Evolutionary conservation across 2,329 filamentous ascomycete species (phyloP), one percentile per base, ranked within the genome.

Genomic region (Thelonectria olida): DNA sequence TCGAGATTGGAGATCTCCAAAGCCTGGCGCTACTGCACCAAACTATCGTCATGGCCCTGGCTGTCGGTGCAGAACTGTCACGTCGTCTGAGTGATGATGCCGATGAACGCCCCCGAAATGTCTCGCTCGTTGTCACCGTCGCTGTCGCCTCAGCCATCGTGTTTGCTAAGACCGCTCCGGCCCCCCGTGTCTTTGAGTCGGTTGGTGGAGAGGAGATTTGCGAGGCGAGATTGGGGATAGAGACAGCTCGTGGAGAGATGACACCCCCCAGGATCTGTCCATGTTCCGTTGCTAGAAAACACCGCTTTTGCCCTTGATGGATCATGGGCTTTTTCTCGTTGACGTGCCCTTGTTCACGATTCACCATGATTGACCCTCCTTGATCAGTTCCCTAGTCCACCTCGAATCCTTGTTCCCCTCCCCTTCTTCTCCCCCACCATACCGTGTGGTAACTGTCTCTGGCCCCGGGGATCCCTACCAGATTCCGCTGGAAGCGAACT

Each of bases 1-100:
- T 68, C 58, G 62, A 71, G 68, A 71, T 71, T 71, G 66, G 69
- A 71, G 69, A 71, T 71, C 69, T 71, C 69, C 66, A 67, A 69
- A 67, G 62, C 62, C 54, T 61, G 62, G 42, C 68, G 67, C 69
- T 71, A 70, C 68, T 70, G 64, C 66, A 58, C 61, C 60, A 51
- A 64, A 61, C 62, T 66, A 71, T 70, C 58, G 65, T 66, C 17
- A 66, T 63, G 45, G 54, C 64, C 65, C 67, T 63, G 58, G 55
- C 67, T 59, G 59, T 68, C 65, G 67, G 67, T 65, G 64, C 57
- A 68, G 67, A 58, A 54, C 54, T 65, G 66, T 63, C 61, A 60
- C 62, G 53, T 39, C 48, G 42, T 44, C 49, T 56, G 56, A 63
- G 19, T 31, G 27, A 47, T 39, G 20, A 31, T 42, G 38, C 53